Evolutionary conservation across 805 yeast species (phyloP).

Genomic region (Saccharomyces paradoxus): DNA sequence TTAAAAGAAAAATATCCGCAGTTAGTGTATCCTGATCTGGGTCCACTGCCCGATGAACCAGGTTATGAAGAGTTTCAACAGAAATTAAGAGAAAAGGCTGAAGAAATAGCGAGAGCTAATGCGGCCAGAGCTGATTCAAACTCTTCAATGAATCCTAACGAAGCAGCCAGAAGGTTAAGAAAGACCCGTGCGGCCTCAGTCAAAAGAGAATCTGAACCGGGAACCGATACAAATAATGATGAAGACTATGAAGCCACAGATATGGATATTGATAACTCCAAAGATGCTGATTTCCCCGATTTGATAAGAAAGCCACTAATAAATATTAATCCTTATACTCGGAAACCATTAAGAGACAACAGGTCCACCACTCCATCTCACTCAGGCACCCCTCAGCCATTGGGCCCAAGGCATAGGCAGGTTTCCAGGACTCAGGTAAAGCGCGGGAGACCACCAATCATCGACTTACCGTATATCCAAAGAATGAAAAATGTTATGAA

Average conservation of each 20-base stretch:
- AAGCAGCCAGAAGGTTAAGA: background rate
- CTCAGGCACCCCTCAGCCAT: conserved; percentile 21
- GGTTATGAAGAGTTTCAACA: conserved; percentile 1
- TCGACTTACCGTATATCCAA: conserved; percentile 56
- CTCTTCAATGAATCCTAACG: background rate
- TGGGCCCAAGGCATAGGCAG: conserved; percentile 10
- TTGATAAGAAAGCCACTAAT: background rate
- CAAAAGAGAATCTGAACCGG: conserved; percentile 17
- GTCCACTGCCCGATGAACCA: conserved; percentile 54
- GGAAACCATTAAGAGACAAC: background rate
- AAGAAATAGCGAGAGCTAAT: conserved; percentile 26
- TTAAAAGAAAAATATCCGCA: conserved; percentile 29
- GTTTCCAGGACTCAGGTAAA: conserved; percentile 22
- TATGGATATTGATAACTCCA: background rate
- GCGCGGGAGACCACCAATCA: conserved; percentile 32
- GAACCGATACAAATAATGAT: background rate
- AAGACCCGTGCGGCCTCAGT: background rate
- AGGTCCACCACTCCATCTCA: conserved; percentile 13
- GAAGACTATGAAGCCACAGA: background rate
- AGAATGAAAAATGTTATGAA: conserved; percentile 82
- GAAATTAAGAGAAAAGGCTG: conserved; percentile 28
- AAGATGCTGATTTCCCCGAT: background rate
- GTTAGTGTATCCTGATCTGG: conserved; percentile 44
- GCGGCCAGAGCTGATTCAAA: conserved; percentile 6
- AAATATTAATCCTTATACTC: background rate